These are phyloP conservation scores for Podaxis carcinomalis DNA, from an alignment of 768 basidiomycete species.

Conservation along the genomic window DNA sequence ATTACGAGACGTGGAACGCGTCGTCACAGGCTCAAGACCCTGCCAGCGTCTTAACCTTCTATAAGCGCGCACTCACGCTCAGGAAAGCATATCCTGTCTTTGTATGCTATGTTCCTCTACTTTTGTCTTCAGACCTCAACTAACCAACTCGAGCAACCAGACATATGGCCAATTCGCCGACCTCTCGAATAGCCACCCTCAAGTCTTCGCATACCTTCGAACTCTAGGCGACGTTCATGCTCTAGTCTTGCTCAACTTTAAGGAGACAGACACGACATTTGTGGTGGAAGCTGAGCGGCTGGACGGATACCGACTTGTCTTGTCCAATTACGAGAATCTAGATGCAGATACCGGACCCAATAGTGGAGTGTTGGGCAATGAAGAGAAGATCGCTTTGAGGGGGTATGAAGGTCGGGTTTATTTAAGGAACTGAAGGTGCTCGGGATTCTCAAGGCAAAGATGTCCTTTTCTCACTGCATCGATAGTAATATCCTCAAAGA, in stretches of 20 bases:
- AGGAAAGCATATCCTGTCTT: constrained; percentile 52
- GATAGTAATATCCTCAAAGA: not conserved
- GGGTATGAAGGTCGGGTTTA: constrained; percentile 33
- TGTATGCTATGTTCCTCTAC: constrained; percentile 29
- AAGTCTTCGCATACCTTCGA: constrained; percentile 54
- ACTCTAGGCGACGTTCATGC: constrained; percentile 29
- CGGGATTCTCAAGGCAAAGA: not conserved
- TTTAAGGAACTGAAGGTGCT: constrained; percentile 5
- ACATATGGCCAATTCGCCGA: constrained; percentile 59
- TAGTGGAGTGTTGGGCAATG: not conserved
- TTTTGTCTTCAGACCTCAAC: not conserved
- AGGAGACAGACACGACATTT: constrained; percentile 21
- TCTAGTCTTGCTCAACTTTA: constrained; percentile 49
- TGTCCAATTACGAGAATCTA: constrained; percentile 26
- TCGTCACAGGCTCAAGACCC: constrained; percentile 40
- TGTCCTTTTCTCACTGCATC: not conserved
- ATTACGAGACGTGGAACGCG: constrained; percentile 59
- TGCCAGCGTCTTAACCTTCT: constrained; percentile 57
- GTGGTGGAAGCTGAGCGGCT: constrained; percentile 10
- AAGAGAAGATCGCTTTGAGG: constrained; percentile 15
- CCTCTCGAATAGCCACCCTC: constrained; percentile 38
- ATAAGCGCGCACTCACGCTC: constrained; percentile 47
- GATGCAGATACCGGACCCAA: not conserved
- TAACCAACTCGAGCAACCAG: constrained; percentile 22
- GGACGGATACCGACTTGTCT: constrained; percentile 14